Base-by-base conservation (phyloP, 768 basidiomycete genomes). In the Pleurotus platypus region DNA sequence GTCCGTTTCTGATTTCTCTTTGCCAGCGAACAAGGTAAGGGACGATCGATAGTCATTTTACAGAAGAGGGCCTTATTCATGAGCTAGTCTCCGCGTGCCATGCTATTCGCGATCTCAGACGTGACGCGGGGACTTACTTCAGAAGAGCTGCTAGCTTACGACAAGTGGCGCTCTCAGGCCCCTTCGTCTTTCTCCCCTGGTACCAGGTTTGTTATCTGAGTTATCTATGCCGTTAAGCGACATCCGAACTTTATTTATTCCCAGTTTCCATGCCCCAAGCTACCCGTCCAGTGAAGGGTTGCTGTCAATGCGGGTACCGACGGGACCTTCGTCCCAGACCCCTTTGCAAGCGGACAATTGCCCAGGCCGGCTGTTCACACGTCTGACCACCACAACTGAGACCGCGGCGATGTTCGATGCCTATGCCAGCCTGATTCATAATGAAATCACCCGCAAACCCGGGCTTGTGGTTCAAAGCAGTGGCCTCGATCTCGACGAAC, bases 241-340 rank as follows among this genome's bases (percentile, higher is more conserved):
- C 18, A 46, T 26, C 15, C 13, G 26, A 48, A 27, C 30, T 11
- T 35, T 9, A 35, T 35, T 3, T 38, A 39, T 59, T 43, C 63
- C 38, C 61, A 87, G 82, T 57, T 69, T 75, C 24, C 80, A 79
- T 65, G 69, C 76, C 3, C 68, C 75, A 6, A 67, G 78, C n/a
- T 88, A 81, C 63, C 84, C 86, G 6, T 66, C 86, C 15, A 81
- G 85, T 5, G 77, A 77, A 27, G 86, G 86, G 5, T 87, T 83
- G 65, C 85, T 86, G 5, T 62, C 66, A 3, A 74, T 82, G 48
- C 77, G 80, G 63, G 65, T 67, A 5, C 57, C 67, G 47, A 39
- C 64, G 26, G 54, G 53, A 11, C 18, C 26, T 24, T 13, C 45
- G 45, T 38, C 37, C 30, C 30, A 35, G 30, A 24, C 45, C 38